Base-by-base conservation (phyloP, 495 filamentous ascomycete genomes). In the Penicillium arizonense region DNA sequence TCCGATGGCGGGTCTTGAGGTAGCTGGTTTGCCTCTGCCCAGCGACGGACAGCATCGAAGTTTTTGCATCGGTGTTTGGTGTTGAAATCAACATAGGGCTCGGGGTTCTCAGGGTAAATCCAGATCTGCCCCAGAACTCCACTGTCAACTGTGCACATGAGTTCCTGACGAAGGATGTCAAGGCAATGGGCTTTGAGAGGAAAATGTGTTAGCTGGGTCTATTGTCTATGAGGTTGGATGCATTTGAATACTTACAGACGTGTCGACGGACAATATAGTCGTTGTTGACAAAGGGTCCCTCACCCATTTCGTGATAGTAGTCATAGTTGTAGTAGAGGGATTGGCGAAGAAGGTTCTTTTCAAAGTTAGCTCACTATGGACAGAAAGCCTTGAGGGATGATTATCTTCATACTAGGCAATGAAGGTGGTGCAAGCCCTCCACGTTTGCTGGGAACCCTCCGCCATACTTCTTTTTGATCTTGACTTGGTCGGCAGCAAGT, bases 371-470 rank as follows among this genome's bases (percentile, higher is more conserved):
- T 35, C 14, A 41, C 23, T 44, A 7, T 21, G 7, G 24, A n/a
- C 4, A 28, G 2, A 23, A 20, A 32, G 21, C 7, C 4, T 20
- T 2, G 13, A 18, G 23, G 0, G 10, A 20, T 13, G 12, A 4
- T 44, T 24, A 59, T 53, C 56, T 8, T 30, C 4, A 30, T 30
- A 79, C 76, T 56, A 83, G 56, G 43, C 82, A 85, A 51, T 83
- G 80, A 3, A 84, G 59, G 52, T 84, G 81, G 50, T 83, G 82
- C 11, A 84, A 55, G 0, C 80, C 80, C 59, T 82, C 81, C 8
- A 83, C 67, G 45, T 82, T 80, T 0, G 77, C 81, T 2, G 77
- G 73, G 48, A 52, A 74, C 0, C 81, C 82, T 8, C 81, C 81
- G 4, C 82, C 81, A 54, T 80, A 77, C 44, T 76, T 74, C 5